Evolutionary conservation across 129 eudicot species (phyloP), one percentile per base, ranked within the genome.

Genomic region (Flaveria trinervia): DNA sequence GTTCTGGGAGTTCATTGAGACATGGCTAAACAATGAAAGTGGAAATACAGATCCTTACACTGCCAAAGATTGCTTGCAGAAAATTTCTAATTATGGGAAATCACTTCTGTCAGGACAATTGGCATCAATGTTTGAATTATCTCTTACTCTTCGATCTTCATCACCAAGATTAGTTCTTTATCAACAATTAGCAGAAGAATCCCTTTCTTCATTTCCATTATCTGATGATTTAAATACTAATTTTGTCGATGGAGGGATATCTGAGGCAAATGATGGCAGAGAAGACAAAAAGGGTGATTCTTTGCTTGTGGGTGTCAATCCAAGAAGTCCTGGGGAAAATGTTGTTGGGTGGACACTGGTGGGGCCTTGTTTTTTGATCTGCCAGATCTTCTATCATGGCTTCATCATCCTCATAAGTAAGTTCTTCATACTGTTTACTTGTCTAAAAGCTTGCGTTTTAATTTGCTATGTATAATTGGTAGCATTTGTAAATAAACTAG

Each of bases 311-410:
- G 94, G 93, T 44, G 61, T 80, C 55, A 93, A 88, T 78, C 87
- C 90, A 14, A 82, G 65, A 59, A 85, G 89, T 78, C 92, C 90
- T 4, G 96, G 90, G 95, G 92, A 9, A 94, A 81, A 72, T 94
- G 98, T 85, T 94, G 97, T 71, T 94, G 98, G 98, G 96, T 94
- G 77, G 98, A 94, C 78, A 91, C 93, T 52, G 98, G 96, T 15
- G 90, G 90, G n/a, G 85, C 89, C 26, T 65, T 94, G 26, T 91
- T 85, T 70, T 91, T 89, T 91, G 93, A 94, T 77, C 83, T 83
- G 33, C 59, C 78, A 4, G 98, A 94, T 55, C 80, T 91, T 56
- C 84, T 56, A 17, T 70, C 5, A 60, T 94, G 98, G 98, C 83
- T 94, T 81, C 84, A 74, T 76, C 78, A 60, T 71, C 77, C 88